These are phyloP conservation scores for Plasmodium reichenowi DNA, from an alignment of 169 alveolate genomes.

Conservation along the genomic window DNA sequence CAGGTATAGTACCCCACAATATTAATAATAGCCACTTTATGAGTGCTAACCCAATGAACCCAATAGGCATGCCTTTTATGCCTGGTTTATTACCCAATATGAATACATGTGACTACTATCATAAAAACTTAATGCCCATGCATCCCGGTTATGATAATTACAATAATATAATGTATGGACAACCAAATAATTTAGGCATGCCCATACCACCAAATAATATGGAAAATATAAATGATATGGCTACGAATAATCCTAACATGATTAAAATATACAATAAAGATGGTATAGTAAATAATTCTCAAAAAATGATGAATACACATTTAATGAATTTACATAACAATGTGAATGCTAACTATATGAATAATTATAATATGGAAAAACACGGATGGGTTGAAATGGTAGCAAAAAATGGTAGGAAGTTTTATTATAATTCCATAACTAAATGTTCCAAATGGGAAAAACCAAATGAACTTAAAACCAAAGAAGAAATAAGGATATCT, in stretches of 20 bases:
- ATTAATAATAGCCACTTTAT: slow-evolving; percentile 11
- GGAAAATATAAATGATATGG: slow-evolving; percentile 22
- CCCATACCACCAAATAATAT: slow-evolving; percentile 35
- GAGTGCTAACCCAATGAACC: slow-evolving; percentile 23
- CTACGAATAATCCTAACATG: slow-evolving; percentile 31
- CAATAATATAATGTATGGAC: slow-evolving; percentile 47
- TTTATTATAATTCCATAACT: slow-evolving; percentile 85
- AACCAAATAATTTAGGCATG: slow-evolving; percentile 24
- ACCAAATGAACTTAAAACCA: slow-evolving; percentile 87
- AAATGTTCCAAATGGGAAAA: slow-evolving; percentile 87
- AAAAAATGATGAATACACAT: slow-evolving; percentile 18
- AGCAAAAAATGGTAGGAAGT: slow-evolving; percentile 88
- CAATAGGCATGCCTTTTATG: slow-evolving; percentile 31
- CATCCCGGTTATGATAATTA: slow-evolving; percentile 38
- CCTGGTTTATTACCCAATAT: slow-evolving; percentile 56
- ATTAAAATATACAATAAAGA: slow-evolving; percentile 68
- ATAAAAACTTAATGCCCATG: slow-evolving; percentile 35
- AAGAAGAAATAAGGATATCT: slow-evolving; percentile 75
- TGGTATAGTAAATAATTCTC: slow-evolving; percentile 11
- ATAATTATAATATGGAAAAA: slow-evolving; percentile 18
- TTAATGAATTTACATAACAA: slow-evolving; percentile 12
- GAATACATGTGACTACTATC: slow-evolving; percentile 38
- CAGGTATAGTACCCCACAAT: not conserved
- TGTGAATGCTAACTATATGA: slow-evolving; percentile 22
- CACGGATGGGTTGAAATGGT: slow-evolving; percentile 86